Base-by-base conservation (phyloP, 345 rosid genomes). In the Eucalyptus regnans region DNA sequence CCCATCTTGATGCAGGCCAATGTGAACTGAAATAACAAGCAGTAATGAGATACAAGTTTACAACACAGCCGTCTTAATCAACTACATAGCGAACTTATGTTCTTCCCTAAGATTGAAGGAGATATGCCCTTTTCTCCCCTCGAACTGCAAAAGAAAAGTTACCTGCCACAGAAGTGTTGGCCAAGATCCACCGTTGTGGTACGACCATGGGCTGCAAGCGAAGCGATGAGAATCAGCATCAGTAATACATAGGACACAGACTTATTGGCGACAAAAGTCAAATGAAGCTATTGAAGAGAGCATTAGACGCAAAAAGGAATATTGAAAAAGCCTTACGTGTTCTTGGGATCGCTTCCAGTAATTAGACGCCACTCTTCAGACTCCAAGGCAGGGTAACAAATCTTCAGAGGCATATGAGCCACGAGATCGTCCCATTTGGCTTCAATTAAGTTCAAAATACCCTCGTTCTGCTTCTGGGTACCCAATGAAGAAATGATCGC, bases 141-240 rank as follows among this genome's bases (percentile, higher is more conserved):
- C 1, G 1, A 20, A 76, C 89, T 50, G 62, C 29, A 22, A 48
- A 37, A 76, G n/a, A 58, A 66, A 46, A 50, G 60, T 86, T 88
- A 96, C 99, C 99, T 95, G 99, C 99, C 99, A 97, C 48, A 97
- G 92, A 20, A 98, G 95, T 9, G 99, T 97, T 88, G 99, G 99
- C 99, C 99, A 98, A 86, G 99, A 98, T 91, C 99, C 99, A 6
- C 95, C 99, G 81, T 98, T 97, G 93, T 97, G 99, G 92, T 98
- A 98, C 5, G 99, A 98, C 99, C 98, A 98, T 27, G 99, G 96
- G 89, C 99, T 97, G 94, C 90, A 92, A 29, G 27, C 76, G 87
- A 83, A 71, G 22, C 85, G 43, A 37, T 68, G 37, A n/a, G 64
- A 80, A 88, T 86, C 89, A 89, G 29, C 37, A 41, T 66, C 85